Base-by-base conservation (phyloP, 2,329 filamentous ascomycete genomes). In the Phyllosticta citribraziliensis region DNA sequence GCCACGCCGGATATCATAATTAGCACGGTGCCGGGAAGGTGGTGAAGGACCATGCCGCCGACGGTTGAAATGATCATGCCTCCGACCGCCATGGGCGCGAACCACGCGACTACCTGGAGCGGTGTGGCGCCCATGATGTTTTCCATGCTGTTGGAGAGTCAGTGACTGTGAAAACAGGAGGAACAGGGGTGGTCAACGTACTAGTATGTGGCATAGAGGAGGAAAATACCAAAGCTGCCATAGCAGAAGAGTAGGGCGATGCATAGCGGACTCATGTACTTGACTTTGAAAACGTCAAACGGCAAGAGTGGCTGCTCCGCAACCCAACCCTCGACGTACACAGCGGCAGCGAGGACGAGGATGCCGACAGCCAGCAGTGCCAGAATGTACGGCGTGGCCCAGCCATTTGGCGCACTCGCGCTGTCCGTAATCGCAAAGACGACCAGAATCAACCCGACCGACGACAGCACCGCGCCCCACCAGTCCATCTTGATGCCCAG, bases 391-490 rank as follows among this genome's bases (percentile, higher is more conserved):
- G 86, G 84, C 0, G 85, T 88, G 19, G 69, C 74, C 87, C 88
- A 91, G 2, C 84, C 82, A 6, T 83, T 68, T 0, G 84, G 81
- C 0, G 86, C 86, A 68, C 87, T 82, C 0, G 83, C 80, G 8
- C 83, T 84, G 55, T 88, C 84, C 0, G 87, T 89, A 61, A 91
- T 81, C 0, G 88, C 85, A 67, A 85, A 91, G 0, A 89, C 85
- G n/a, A 88, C 76, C 33, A 91, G 76, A 6, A 86, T 78, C n/a
- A 89, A 69, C 0, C 85, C 87, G 0, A 80, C 79, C 0, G 89
- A 79, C 17, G 87, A 85, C 14, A 86, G 81, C 2, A 72, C 68
- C 1, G 82, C 74, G 0, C 88, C 88, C 61, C 79, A 75, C 82
- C 85, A 91, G 69, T 92, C 88, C 87, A 91, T 91, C 33, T 76